These are phyloP conservation scores for Raddia guianensis DNA, from an alignment of 176 grass and related monocot genomes.

Conservation along the genomic window DNA sequence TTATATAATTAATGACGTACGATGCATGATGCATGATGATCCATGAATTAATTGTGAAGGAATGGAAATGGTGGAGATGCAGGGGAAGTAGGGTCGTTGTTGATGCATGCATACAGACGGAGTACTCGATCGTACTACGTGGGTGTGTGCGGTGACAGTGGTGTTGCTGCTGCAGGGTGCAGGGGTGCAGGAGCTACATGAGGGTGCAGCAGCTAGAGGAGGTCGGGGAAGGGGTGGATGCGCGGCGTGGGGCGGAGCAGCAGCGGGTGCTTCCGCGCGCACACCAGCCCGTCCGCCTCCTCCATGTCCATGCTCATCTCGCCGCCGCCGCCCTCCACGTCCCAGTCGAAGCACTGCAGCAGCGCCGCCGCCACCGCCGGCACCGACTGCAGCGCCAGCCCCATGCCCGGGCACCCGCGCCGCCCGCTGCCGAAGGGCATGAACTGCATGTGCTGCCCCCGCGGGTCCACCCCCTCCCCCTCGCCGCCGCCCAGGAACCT, in stretches of 20 bases:
- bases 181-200: no score
- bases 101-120: no score
- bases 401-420: constrained; percentile 63
- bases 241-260: constrained; percentile 44
- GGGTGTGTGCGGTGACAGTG: no score
- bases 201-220: constrained; percentile 16
- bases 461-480: constrained; percentile 31
- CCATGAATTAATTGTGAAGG: no score
- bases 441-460: constrained; percentile 70
- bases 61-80: no score
- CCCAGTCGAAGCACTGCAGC: constrained; percentile 80
- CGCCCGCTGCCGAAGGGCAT: constrained; percentile 76
- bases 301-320: constrained; percentile 49
- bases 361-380: constrained; percentile 50
- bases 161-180: no score
- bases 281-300: constrained; percentile 58
- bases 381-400: constrained; percentile 54
- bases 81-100: no score
- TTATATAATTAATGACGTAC: no score
- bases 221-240: constrained; percentile 48
- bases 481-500: constrained; percentile 50
- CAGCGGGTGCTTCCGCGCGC: constrained; percentile 53
- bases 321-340: neutral
- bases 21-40: no score
- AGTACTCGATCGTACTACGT: no score